Evolutionary conservation across 1,139 yeast genomes (phyloP), one percentile per base, ranked within the genome.

Genomic region (Yamadazyma sp.): DNA sequence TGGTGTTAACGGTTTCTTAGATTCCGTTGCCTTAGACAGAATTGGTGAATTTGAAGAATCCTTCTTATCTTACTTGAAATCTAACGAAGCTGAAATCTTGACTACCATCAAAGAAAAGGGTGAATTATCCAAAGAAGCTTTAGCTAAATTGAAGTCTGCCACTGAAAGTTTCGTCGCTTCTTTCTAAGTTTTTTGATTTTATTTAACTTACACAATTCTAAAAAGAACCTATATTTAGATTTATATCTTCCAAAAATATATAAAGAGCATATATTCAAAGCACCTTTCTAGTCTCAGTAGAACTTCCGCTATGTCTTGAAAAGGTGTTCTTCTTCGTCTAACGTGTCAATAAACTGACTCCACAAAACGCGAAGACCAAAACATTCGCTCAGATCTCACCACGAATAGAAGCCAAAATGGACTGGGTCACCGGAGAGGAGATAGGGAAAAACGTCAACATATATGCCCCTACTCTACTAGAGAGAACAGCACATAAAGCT

Each of bases 1-100:
- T 57, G 99, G 96, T 87, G 98, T 94, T 65, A 91, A 92, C 83
- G 99, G 99, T 83, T 88, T 67, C 91, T 85, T 94, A 67, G 99
- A 94, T 72, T 66, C 75, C 58, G 67, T 94, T 61, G 87, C 95
- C 55, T 77, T 92, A 58, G 81, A 83, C 66, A 87, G 88, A 73
- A 82, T 94, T 63, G 88, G 78, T 69, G 88, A 87, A 71, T 94
- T 87, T 66, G 99, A 94, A 83, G 74, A 81, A 62, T 83, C 91
- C 63, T 92, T 91, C 92, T 76, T 87, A 68, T 78, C 95, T 58
- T 79, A 82, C 78, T 83, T 92, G 74, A 86, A 88, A 79, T 71
- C 98, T 55, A 88, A 87, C 77, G 94, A 89, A 74, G 62, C 84
- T 57, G 92, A 81, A 52, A 76, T 94, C 70, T 76, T 91, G 64